phyloP scores from a whole-genome alignment of 495 filamentous ascomycete genomes.

The Hypomontagnella monticulosa region DNA sequence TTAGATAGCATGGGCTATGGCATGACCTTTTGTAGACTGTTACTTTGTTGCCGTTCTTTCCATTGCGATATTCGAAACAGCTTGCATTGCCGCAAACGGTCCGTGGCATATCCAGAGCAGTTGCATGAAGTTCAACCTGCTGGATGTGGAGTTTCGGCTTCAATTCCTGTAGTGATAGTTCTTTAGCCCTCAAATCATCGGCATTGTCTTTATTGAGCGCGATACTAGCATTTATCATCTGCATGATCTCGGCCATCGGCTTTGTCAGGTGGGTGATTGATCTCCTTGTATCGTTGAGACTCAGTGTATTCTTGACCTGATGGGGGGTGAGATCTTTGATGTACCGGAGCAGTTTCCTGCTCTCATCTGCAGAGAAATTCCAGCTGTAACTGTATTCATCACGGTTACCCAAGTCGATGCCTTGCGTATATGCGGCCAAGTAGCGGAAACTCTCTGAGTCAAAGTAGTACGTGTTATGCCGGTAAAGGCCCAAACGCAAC shows the following conservation, averaged over 20 bases:
- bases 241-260: conserved; percentile 1
- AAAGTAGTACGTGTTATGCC: not conserved
- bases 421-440: conserved; percentile 4
- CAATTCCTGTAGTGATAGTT: not conserved
- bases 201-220: too few species aligned
- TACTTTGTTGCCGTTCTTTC: not conserved
- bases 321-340: not conserved
- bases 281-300: not conserved
- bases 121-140: not conserved
- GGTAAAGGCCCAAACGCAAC: not conserved
- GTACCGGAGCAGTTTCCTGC: not conserved
- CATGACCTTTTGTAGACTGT: conserved; percentile 1
- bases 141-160: not conserved
- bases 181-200: not conserved
- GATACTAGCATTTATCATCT: not conserved
- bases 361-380: not conserved
- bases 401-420: not conserved
- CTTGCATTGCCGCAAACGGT: not conserved
- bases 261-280: not conserved
- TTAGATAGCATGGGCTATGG: not conserved
- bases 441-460: conserved; percentile 14
- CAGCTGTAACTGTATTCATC: not conserved
- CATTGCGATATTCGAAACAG: not conserved
- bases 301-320: conserved; percentile 3
- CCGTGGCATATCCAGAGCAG: not conserved